These are phyloP conservation scores for Pelargonium cotyledonis DNA, from an alignment of 441 rosid genomes.

Conservation along the genomic window DNA sequence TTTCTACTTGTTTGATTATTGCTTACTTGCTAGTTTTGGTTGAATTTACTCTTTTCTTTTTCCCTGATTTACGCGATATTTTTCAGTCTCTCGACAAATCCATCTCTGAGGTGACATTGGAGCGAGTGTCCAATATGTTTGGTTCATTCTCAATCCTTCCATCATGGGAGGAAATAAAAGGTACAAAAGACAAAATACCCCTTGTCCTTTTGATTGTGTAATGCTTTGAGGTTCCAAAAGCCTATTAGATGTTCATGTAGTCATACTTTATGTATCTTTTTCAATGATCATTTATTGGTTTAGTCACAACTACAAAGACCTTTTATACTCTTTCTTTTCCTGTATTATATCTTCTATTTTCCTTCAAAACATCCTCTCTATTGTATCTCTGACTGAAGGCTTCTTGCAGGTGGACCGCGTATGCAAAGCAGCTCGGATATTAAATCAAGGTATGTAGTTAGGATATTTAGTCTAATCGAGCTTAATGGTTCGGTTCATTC, in stretches of 20 bases:
- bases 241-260: neutral
- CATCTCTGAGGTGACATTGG: neutral
- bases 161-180: neutral
- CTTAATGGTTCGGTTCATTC: too few species aligned
- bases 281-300: neutral
- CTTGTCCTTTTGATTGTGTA: neutral
- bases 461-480: neutral
- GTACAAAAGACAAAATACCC: neutral
- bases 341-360: neutral
- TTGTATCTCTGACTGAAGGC: neutral
- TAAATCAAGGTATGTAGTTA: constrained; percentile 1
- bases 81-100: constrained; percentile 1
- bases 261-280: neutral
- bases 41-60: neutral
- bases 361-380: neutral
- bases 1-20: neutral
- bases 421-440: neutral
- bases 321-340: neutral
- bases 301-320: neutral
- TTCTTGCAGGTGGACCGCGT: neutral
- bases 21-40: neutral
- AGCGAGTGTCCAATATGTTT: neutral
- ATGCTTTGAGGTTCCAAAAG: neutral
- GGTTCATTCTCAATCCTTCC: constrained; percentile 5
- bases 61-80: neutral